phyloP scores from a whole-genome alignment of 805 yeast species.

The Suhomyces sp. region DNA sequence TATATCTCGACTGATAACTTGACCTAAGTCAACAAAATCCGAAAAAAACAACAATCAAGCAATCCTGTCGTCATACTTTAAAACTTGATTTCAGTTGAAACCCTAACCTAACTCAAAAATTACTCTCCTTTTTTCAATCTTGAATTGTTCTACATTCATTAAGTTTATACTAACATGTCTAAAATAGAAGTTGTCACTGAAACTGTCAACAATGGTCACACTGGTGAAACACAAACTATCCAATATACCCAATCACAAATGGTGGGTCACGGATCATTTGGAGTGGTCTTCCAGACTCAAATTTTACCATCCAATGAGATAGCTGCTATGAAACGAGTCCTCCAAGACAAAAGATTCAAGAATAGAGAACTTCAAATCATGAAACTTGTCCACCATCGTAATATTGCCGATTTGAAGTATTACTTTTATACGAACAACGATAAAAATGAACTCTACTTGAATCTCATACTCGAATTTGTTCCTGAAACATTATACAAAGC shows the following conservation, averaged over 20 bases:
- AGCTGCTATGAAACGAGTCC: slow-evolving; percentile 94
- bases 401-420: slow-evolving; percentile 83
- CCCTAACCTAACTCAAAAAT: background rate
- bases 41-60: background rate
- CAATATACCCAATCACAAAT: slow-evolving; percentile 80
- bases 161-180: slow-evolving; percentile 37
- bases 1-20: background rate
- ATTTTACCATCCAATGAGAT: slow-evolving; percentile 69
- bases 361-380: slow-evolving; percentile 94
- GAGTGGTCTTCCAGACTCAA: slow-evolving; percentile 90
- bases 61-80: background rate
- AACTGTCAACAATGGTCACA: slow-evolving; percentile 68
- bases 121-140: background rate
- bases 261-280: slow-evolving; percentile 99
- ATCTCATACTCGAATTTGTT: slow-evolving; percentile 84
- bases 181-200: slow-evolving; percentile 53
- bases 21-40: background rate
- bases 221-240: slow-evolving; percentile 59
- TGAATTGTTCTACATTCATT: background rate
- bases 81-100: background rate
- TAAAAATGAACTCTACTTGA: slow-evolving; percentile 76
- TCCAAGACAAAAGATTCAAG: slow-evolving; percentile 92
- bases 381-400: slow-evolving; percentile 83
- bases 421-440: slow-evolving; percentile 77
- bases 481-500: slow-evolving; percentile 97